These are phyloP conservation scores for Lentinula aciculospora DNA, from an alignment of 768 basidiomycete genomes.

Conservation along the genomic window DNA sequence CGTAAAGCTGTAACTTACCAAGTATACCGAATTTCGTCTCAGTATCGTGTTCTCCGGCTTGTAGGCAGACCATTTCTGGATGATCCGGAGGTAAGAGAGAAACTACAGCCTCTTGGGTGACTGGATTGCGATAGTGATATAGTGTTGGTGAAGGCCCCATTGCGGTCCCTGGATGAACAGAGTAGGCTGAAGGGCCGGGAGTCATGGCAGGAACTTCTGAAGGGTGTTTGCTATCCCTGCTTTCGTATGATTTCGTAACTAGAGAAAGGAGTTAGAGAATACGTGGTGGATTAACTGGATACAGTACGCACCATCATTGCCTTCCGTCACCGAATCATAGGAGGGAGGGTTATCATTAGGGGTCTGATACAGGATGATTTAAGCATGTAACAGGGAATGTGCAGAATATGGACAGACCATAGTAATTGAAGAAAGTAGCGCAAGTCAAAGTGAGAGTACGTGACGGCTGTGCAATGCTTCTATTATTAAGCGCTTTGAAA, in stretches of 20 bases:
- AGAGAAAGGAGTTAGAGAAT: not conserved
- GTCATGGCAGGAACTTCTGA: not conserved
- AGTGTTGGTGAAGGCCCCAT: conserved; percentile 42
- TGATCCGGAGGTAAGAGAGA: conserved; percentile 71
- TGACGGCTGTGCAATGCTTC: no score
- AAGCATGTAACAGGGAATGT: no score
- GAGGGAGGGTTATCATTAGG: conserved; percentile 41
- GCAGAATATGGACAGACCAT: conserved; percentile 1
- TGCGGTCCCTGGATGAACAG: conserved; percentile 15
- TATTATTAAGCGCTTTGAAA: not conserved
- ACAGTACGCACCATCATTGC: conserved; percentile 1
- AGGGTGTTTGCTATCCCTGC: conserved; percentile 12
- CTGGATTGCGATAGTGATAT: conserved; percentile 65
- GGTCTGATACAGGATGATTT: conserved; percentile 1
- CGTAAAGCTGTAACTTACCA: conserved; percentile 36
- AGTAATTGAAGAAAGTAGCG: not conserved
- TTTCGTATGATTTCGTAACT: not conserved
- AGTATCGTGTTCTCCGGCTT: conserved; percentile 61
- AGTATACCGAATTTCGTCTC: conserved; percentile 65
- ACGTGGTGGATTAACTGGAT: not conserved
- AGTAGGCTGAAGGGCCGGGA: conserved; percentile 18
- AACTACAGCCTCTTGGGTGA: conserved; percentile 48
- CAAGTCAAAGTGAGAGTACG: not conserved
- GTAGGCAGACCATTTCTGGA: conserved; percentile 84
- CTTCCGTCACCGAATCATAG: conserved; percentile 34